Evolutionary conservation across 192 early-diverging fungal species (phyloP), one percentile per base, ranked within the genome.

Genomic region (Backusella luteola): DNA sequence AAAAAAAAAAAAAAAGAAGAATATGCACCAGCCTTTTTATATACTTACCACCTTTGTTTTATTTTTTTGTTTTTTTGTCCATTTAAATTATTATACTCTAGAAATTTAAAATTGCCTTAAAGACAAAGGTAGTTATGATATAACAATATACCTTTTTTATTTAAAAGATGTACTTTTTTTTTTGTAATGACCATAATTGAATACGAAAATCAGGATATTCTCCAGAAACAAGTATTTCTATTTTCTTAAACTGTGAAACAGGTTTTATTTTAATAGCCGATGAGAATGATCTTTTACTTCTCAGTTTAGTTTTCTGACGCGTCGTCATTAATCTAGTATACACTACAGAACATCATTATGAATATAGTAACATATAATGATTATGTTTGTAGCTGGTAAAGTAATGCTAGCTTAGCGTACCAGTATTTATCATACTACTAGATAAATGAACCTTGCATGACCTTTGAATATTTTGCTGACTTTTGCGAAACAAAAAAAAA

Each of bases 251-350:
- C 12, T 29, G 23, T 63, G 56, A 63, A 63, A 63, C 56, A 63
- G 26, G 56, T 63, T 63, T 63, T 63, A 26, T 63, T 63, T 63
- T 63, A 63, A 63, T 63, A 12, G 56, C 56, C 56, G 56, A 63
- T 14, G 8, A 29, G 4, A 26, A 26, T 63, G 56, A 63, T 26
- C 23, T 63, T 59, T 11, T 29, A 63, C 21, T 17, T 49, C 46
- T 17, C 46, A n/a, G 19, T 4, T 29, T 63, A 21, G 23, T 59
- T 9, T 59, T 59, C 9, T 23, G 23, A 21, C 53, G 53, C 53
- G 56, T 63, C 56, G 6, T 4, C 23, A 63, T 63, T 9, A 29
- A 21, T 63, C 23, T 12, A 63, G 4, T 29, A 63, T 63, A 29
- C 12, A 14, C 8, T 29, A 11, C 4, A 63, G 4, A 6, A 4